A percentile compares a stretch with the other conserved stretches of the same genome.
These are phyloP conservation scores for Picea engelmannii DNA, from an alignment of 83 land plant genomes.

Conservation along the genomic window DNA sequence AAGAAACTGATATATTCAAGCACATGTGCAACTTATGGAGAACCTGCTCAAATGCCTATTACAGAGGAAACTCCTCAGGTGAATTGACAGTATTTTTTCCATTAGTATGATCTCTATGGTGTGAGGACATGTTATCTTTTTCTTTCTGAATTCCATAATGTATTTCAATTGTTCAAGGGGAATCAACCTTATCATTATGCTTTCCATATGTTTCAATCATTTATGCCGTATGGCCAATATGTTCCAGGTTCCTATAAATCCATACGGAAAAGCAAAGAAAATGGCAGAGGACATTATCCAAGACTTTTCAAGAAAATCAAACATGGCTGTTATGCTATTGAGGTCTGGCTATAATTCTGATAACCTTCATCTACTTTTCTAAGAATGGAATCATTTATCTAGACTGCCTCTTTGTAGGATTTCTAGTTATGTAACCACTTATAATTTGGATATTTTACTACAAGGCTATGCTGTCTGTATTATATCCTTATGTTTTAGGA, in stretches of 20 bases:
- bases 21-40: constrained; percentile 93
- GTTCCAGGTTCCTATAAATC: constrained; percentile 78
- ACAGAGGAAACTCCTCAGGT: constrained; percentile 89
- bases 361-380: neutral
- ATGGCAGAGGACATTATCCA: constrained; percentile 91
- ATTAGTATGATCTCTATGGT: neutral
- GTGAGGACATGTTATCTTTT: neutral
- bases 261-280: constrained; percentile 92
- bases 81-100: neutral
- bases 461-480: neutral
- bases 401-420: neutral
- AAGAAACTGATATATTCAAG: constrained; percentile 83
- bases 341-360: constrained; percentile 34
- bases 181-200: neutral
- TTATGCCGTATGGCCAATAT: neutral
- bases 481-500: neutral
- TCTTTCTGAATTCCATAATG: neutral
- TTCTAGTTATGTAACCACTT: neutral
- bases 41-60: constrained; percentile 86
- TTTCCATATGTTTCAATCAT: neutral
- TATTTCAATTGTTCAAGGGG: neutral
- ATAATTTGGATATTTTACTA: neutral
- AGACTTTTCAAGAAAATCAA: constrained; percentile 63
- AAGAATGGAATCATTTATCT: constrained; percentile 4
- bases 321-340: constrained; percentile 81